A percentile compares a stretch with the other conserved stretches of the same genome.
These are phyloP conservation scores for Penicillium sumatraense DNA, from an alignment of 2,329 filamentous ascomycete genomes.

Conservation along the genomic window DNA sequence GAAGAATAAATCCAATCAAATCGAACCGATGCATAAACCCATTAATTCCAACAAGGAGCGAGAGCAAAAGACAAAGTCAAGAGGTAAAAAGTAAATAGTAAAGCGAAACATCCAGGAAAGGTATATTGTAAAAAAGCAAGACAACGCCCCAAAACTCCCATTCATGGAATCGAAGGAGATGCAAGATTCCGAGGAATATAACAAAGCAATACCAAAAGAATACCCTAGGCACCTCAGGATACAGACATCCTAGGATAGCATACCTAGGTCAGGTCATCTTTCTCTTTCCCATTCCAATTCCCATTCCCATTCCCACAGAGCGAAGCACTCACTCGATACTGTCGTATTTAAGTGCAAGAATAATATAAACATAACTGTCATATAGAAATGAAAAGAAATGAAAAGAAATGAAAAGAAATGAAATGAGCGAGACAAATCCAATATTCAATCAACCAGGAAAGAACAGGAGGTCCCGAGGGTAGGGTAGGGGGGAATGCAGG, in stretches of 20 bases:
- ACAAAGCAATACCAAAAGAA: background rate
- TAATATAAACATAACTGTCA: conserved; percentile 28
- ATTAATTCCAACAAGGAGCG: conserved; percentile 4
- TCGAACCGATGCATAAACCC: conserved; percentile 24
- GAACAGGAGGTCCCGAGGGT: background rate
- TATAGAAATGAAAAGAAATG: conserved; percentile 11
- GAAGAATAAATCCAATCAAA: conserved; percentile 20
- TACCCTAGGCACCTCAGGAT: background rate
- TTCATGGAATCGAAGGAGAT: conserved; percentile 16
- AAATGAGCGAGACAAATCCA: background rate
- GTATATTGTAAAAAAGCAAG: conserved; percentile 25
- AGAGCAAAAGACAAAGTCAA: background rate
- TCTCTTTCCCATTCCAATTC: too few species aligned
- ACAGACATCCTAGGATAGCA: too few species aligned
- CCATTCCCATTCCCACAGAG: too few species aligned
- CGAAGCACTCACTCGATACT: conserved; percentile 3
- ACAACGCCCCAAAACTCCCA: conserved; percentile 20
- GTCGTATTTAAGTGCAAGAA: conserved; percentile 19
- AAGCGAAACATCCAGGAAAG: conserved; percentile 18
- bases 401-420: conserved; percentile 4
- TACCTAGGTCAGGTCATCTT: too few species aligned
- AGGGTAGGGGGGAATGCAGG: background rate
- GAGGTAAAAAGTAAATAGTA: background rate
- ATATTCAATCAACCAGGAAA: conserved; percentile 17
- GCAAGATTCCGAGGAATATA: conserved; percentile 13